These are phyloP conservation scores for Penicillium sp. DNA, from an alignment of 2,329 filamentous ascomycete genomes.

Conservation along the genomic window DNA sequence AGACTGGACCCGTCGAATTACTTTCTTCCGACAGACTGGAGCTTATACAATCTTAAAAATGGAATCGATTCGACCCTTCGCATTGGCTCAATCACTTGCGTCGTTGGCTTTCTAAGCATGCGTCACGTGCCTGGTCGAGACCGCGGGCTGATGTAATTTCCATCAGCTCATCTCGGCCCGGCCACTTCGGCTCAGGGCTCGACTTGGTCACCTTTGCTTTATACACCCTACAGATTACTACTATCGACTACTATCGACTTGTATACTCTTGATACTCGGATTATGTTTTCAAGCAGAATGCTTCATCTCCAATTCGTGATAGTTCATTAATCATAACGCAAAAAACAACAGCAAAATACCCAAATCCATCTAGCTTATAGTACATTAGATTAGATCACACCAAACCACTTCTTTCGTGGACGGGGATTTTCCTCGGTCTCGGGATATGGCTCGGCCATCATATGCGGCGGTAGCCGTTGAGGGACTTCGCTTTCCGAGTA, in stretches of 20 bases:
- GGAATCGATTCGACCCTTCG: neutral
- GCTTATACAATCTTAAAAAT: neutral
- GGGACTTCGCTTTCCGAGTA: slow-evolving; percentile 19
- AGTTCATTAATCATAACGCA: neutral
- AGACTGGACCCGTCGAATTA: slow-evolving; percentile 5
- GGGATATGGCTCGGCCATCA: slow-evolving; percentile 6
- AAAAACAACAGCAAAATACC: slow-evolving; percentile 3
- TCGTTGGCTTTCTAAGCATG: slow-evolving; percentile 8
- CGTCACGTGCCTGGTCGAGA: slow-evolving; percentile 9
- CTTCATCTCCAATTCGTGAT: slow-evolving; percentile 8
- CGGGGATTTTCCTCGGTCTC: slow-evolving; percentile 14
- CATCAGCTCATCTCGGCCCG: slow-evolving; percentile 2
- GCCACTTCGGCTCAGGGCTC: neutral
- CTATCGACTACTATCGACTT: too few relatives aligned
- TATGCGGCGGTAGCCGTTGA: slow-evolving; percentile 14
- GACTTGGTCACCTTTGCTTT: too few relatives aligned
- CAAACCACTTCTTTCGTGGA: slow-evolving; percentile 38
- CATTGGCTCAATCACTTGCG: neutral
- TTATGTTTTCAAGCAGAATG: neutral
- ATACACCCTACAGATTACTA: too few relatives aligned
- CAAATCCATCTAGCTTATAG: slow-evolving; percentile 15
- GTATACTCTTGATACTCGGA: too few relatives aligned
- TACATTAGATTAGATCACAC: slow-evolving; percentile 26
- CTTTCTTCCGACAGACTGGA: slow-evolving; percentile 4
- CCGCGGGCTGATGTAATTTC: slow-evolving; percentile 8